Conservation (phyloP, 2,329 filamentous ascomycete genomes). For the Aspergillus tanneri region DNA sequence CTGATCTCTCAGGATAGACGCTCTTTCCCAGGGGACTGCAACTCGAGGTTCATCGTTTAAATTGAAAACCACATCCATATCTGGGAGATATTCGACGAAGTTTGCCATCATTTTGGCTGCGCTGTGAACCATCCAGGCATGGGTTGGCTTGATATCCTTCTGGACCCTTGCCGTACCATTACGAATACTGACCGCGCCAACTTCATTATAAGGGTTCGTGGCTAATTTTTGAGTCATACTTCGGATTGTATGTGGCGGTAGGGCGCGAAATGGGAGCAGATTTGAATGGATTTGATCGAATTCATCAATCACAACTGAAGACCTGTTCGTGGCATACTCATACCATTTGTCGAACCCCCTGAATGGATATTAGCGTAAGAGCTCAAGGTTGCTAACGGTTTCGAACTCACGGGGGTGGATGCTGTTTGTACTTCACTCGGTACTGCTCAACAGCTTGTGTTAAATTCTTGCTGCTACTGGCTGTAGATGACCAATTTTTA, state of each 20-base stretch:
- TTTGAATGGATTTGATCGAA: constrained; percentile 61
- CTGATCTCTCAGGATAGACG: constrained; percentile 37
- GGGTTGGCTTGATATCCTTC: constrained; percentile 53
- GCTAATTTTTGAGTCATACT: constrained; percentile 54
- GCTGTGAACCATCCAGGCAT: constrained; percentile 60
- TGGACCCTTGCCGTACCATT: constrained; percentile 52
- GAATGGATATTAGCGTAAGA: constrained; percentile 12
- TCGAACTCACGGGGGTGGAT: constrained; percentile 53
- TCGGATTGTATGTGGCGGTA: constrained; percentile 53
- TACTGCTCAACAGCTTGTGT: constrained; percentile 54
- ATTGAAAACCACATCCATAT: constrained; percentile 65
- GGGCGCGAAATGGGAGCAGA: constrained; percentile 55
- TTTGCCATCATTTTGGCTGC: constrained; percentile 54
- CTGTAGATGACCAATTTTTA: constrained; percentile 50
- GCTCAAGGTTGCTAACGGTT: background rate
- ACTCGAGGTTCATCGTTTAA: constrained; percentile 61
- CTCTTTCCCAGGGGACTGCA: constrained; percentile 51
- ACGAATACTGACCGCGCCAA: constrained; percentile 57
- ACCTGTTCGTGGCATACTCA: constrained; percentile 53
- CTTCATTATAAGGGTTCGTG: constrained; percentile 55
- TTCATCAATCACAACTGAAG: constrained; percentile 58
- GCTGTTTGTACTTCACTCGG: constrained; percentile 51
- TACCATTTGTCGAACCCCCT: constrained; percentile 61
- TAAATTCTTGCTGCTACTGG: constrained; percentile 49
- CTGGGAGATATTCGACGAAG: constrained; percentile 56